These are phyloP conservation scores for Rhypophila decipiens DNA, from an alignment of 495 filamentous ascomycete species.

Conservation along the genomic window DNA sequence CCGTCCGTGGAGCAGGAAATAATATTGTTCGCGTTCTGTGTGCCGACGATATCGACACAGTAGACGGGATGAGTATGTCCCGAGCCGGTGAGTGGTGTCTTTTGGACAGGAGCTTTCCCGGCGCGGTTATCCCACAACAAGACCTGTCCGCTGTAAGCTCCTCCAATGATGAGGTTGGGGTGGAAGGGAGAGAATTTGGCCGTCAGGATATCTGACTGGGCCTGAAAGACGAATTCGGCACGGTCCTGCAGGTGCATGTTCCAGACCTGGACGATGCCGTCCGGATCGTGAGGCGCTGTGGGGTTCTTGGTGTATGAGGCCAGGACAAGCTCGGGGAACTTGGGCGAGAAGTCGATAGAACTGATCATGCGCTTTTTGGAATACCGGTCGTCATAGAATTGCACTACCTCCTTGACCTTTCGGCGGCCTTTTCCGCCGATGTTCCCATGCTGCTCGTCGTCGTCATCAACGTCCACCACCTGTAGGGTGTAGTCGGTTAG, in stretches of 20 bases:
- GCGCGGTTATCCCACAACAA: conserved; percentile 96
- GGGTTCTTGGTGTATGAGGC: conserved; percentile 96
- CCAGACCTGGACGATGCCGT: conserved; percentile 93
- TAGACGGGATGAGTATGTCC: conserved; percentile 97
- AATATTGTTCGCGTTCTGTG: conserved; percentile 98
- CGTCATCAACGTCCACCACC: conserved; percentile 64
- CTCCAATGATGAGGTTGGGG: conserved; percentile 89
- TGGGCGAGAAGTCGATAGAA: conserved; percentile 86
- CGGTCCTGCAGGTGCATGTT: conserved; percentile 89
- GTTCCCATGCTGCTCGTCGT: conserved; percentile 72
- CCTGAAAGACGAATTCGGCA: conserved; percentile 94
- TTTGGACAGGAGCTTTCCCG: conserved; percentile 82
- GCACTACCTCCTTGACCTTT: conserved; percentile 76
- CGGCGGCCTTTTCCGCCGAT: conserved; percentile 67
- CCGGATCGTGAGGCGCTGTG: conserved; percentile 88
- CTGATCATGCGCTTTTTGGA: conserved; percentile 96
- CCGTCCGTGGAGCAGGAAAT: conserved; percentile 94
- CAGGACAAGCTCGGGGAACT: conserved; percentile 88
- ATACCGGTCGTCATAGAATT: conserved; percentile 94
- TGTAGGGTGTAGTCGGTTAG: conserved; percentile 88
- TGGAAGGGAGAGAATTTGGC: conserved; percentile 98
- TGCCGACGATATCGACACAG: conserved; percentile 89
- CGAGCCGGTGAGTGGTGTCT: conserved; percentile 85
- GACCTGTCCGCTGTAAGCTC: conserved; percentile 92
- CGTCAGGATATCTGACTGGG: conserved; percentile 88